Evolutionary conservation across 2,329 filamentous ascomycete genomes (phyloP).

Genomic region (Stenocarpella maydis): DNA sequence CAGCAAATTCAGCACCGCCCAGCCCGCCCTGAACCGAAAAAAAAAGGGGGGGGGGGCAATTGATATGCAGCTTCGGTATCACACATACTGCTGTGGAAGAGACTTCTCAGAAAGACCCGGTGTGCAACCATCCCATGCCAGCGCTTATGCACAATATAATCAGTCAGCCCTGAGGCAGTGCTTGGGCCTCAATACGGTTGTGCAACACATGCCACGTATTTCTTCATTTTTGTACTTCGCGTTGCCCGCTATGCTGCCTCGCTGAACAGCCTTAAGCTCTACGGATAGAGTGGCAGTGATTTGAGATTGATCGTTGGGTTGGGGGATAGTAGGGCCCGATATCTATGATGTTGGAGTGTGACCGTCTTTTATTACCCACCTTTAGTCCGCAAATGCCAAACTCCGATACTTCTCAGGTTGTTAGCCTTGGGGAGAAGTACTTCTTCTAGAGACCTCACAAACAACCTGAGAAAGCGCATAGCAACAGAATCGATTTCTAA

Average conservation of each 20-base stretch:
- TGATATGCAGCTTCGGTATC: background rate
- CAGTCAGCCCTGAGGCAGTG: conserved; percentile 7
- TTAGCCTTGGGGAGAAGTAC: background rate
- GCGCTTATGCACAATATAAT: background rate
- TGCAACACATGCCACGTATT: background rate
- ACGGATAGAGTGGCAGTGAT: background rate
- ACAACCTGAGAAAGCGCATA: background rate
- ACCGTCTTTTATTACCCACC: background rate
- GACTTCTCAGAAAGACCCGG: background rate
- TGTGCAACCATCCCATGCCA: background rate
- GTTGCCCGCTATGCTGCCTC: background rate
- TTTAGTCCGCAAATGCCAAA: background rate
- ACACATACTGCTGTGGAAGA: background rate
- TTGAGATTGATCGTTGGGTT: background rate
- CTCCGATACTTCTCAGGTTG: background rate
- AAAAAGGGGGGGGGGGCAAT: no score
- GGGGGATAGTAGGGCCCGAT: no score
- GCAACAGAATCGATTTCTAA: background rate
- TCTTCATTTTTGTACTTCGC: background rate
- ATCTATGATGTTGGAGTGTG: background rate
- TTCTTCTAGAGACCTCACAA: no score
- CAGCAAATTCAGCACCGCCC: no score
- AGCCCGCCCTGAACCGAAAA: no score
- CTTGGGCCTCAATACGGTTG: background rate
- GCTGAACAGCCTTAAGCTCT: no score